Conservation (phyloP, 2,329 filamentous ascomycete species). For the Ascochyta fabae region DNA sequence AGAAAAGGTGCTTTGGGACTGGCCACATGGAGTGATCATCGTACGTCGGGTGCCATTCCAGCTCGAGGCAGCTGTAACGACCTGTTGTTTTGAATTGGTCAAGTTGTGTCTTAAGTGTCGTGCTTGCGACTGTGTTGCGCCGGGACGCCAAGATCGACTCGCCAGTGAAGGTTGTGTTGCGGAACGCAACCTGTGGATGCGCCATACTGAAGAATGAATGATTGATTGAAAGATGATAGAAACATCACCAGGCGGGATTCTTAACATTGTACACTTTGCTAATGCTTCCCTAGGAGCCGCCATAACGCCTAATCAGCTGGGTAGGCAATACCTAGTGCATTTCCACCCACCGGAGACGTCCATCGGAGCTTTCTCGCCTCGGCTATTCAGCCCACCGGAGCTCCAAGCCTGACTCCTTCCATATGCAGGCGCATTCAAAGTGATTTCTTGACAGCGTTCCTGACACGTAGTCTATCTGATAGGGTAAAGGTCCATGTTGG, state of each 20-base stretch:
- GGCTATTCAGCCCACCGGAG: background rate
- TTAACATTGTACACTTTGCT: background rate
- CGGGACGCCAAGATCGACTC: slow-evolving; percentile 10
- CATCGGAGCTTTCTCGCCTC: background rate
- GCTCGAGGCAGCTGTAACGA: slow-evolving; percentile 60
- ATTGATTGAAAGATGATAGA: too few relatives aligned
- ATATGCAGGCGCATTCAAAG: background rate
- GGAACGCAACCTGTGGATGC: slow-evolving; percentile 14
- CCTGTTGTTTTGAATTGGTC: slow-evolving; percentile 21
- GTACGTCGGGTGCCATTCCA: slow-evolving; percentile 64
- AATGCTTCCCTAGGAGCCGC: background rate
- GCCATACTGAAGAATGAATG: slow-evolving; percentile 1
- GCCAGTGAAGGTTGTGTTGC: slow-evolving; percentile 16
- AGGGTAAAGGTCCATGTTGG: background rate
- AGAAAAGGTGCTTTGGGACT: slow-evolving; percentile 65
- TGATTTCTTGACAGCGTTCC: background rate
- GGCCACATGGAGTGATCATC: slow-evolving; percentile 61
- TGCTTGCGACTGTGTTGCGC: slow-evolving; percentile 17
- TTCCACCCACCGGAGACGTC: slow-evolving; percentile 1
- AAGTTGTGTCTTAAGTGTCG: slow-evolving; percentile 16
- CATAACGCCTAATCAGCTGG: background rate
- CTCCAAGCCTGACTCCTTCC: background rate
- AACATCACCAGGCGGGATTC: background rate
- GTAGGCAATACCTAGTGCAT: background rate
- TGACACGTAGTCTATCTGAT: background rate